Conservation (phyloP, 2,329 filamentous ascomycete genomes). For the Shiraia sp. region DNA sequence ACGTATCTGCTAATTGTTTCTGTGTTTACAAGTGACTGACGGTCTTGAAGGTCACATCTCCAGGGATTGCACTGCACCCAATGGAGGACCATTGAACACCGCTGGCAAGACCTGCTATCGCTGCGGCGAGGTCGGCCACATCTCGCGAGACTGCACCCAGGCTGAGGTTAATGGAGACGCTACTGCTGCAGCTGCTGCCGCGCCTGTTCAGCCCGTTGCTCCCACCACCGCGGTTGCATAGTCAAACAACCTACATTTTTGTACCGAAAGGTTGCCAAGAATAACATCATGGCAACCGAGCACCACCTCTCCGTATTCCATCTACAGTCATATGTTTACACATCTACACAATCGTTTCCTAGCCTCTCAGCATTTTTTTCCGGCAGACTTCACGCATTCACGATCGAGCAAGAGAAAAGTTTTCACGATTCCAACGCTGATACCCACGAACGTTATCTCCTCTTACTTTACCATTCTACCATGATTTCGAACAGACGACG, state of each 20-base stretch:
- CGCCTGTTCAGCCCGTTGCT: constrained; percentile 43
- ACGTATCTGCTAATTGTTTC: background rate
- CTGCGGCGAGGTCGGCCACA: constrained; percentile 93
- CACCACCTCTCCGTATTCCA: constrained; percentile 10
- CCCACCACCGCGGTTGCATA: constrained; percentile 49
- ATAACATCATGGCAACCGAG: constrained; percentile 21
- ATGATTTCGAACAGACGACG: constrained; percentile 41
- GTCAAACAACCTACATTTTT: constrained; percentile 4
- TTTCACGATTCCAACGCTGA: constrained; percentile 50
- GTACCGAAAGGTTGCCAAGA: constrained; percentile 11
- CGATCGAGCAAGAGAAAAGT: constrained; percentile 42
- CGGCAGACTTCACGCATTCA: constrained; percentile 44
- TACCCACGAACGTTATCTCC: constrained; percentile 49
- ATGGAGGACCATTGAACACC: constrained; percentile 92
- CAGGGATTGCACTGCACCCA: constrained; percentile 92
- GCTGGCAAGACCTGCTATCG: constrained; percentile 99
- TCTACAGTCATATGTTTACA: constrained; percentile 11
- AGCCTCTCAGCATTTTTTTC: constrained; percentile 35
- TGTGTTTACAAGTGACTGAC: constrained; percentile 5
- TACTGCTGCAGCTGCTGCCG: constrained; percentile 26
- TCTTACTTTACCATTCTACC: constrained; percentile 43
- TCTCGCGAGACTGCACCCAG: constrained; percentile 92
- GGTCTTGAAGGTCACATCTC: constrained; percentile 73
- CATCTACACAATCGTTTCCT: constrained; percentile 37
- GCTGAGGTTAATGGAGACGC: constrained; percentile 58